phyloP scores from a whole-genome alignment of 352 stramenopile species.

The Globisporangium perplexum region DNA sequence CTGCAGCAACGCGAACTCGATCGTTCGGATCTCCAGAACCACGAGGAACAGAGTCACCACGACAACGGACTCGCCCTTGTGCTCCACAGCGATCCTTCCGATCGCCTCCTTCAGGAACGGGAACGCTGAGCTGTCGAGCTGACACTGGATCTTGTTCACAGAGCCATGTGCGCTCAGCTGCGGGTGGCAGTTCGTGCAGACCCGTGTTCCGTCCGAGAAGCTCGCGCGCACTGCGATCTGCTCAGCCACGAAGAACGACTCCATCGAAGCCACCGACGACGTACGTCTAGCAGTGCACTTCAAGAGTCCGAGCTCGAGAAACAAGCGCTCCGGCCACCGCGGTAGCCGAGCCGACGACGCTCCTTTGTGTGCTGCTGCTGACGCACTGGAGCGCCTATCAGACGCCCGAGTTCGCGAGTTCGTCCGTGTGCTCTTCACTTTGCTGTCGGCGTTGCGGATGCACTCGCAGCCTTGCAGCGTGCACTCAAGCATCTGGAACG shows the following conservation, averaged over 20 bases:
- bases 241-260: conserved; percentile 34
- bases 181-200: conserved; percentile 40
- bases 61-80: neutral
- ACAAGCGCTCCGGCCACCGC: conserved; percentile 35
- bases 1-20: conserved; percentile 49
- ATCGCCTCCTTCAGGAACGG: conserved; percentile 7
- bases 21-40: conserved; percentile 40
- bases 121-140: conserved; percentile 26
- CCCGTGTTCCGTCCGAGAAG: conserved; percentile 40
- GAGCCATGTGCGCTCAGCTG: conserved; percentile 39
- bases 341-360: neutral
- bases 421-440: neutral
- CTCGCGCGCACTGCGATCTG: conserved; percentile 30
- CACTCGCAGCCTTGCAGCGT: conserved; percentile 54
- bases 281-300: conserved; percentile 14
- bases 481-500: conserved; percentile 72
- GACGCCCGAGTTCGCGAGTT: neutral
- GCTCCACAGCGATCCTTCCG: neutral
- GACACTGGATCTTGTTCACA: conserved; percentile 39
- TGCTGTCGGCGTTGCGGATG: conserved; percentile 14
- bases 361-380: neutral
- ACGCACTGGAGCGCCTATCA: neutral
- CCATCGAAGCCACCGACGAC: neutral
- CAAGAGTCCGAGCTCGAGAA: conserved; percentile 31
- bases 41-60: conserved; percentile 34